Conservation (phyloP, 2,329 filamentous ascomycete genomes). For the Parascedosporium putredinis region DNA sequence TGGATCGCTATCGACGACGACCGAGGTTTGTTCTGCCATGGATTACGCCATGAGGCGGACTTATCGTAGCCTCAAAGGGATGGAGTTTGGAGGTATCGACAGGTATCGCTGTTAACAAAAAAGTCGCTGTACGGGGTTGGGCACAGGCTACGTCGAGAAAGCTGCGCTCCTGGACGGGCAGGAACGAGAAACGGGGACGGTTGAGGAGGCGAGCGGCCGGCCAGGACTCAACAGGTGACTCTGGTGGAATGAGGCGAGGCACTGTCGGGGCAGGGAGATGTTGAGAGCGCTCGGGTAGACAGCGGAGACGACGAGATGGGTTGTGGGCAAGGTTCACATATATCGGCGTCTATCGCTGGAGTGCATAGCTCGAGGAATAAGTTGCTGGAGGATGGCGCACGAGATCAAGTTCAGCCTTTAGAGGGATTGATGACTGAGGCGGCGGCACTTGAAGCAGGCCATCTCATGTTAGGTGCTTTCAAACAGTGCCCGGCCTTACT, state of each 20-base stretch:
- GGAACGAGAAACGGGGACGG: too few relatives aligned
- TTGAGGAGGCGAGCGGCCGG: too few relatives aligned
- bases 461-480: constrained; percentile 1
- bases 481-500: constrained; percentile 2
- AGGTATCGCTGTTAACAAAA: too few relatives aligned
- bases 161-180: too few relatives aligned
- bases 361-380: not conserved
- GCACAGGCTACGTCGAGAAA: too few relatives aligned
- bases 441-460: not conserved
- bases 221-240: not conserved
- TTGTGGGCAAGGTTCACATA: not conserved
- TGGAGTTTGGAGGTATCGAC: not conserved
- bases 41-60: constrained; percentile 54
- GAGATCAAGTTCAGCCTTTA: constrained; percentile 1
- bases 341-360: not conserved
- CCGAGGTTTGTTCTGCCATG: constrained; percentile 55
- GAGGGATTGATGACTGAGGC: constrained; percentile 1
- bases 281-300: too few relatives aligned
- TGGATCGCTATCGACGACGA: constrained; percentile 10
- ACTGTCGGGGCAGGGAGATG: too few relatives aligned
- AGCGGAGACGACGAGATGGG: too few relatives aligned
- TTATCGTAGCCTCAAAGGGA: constrained; percentile 15
- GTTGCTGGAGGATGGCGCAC: not conserved
- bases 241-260: not conserved
- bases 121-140: too few relatives aligned